A percentile compares a stretch with the other conserved stretches of the same genome.
Conservation (phyloP, 768 basidiomycete genomes). For the Wakefieldia striispora region DNA sequence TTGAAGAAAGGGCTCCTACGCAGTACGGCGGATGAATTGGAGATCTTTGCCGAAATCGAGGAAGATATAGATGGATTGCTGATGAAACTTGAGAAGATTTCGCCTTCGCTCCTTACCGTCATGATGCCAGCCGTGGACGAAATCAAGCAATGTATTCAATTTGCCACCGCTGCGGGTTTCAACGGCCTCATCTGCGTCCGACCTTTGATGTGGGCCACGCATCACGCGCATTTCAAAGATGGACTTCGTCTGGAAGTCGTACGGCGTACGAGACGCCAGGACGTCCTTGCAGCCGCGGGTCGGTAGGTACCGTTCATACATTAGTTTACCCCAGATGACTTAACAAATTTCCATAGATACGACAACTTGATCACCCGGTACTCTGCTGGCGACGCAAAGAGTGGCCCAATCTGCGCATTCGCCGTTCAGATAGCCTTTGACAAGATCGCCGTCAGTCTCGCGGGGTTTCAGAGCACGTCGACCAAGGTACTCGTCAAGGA, state of each 20-base stretch:
- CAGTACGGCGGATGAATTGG: slow-evolving; percentile 70
- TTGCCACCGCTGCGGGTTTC: slow-evolving; percentile 61
- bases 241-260: slow-evolving; percentile 78
- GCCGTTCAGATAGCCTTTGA: slow-evolving; percentile 78
- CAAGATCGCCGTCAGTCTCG: slow-evolving; percentile 69
- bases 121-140: slow-evolving; percentile 56
- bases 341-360: slow-evolving; percentile 47
- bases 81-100: slow-evolving; percentile 56
- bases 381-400: slow-evolving; percentile 51
- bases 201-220: slow-evolving; percentile 71
- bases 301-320: slow-evolving; percentile 43
- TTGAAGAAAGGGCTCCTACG: slow-evolving; percentile 69
- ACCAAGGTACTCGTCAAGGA: slow-evolving; percentile 73
- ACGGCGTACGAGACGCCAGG: slow-evolving; percentile 58
- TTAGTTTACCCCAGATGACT: not conserved
- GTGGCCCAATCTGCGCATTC: slow-evolving; percentile 60
- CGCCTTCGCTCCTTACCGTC: slow-evolving; percentile 47
- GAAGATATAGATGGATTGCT: slow-evolving; percentile 61
- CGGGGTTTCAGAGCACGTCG: slow-evolving; percentile 63
- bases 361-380: slow-evolving; percentile 67
- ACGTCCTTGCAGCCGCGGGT: slow-evolving; percentile 80
- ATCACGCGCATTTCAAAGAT: slow-evolving; percentile 63
- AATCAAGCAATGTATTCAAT: slow-evolving; percentile 59
- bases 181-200: slow-evolving; percentile 60
- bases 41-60: slow-evolving; percentile 63